A percentile compares a stretch with the other conserved stretches of the same genome.
phyloP scores from a whole-genome alignment of 352 stramenopile species.

The Pythium coloratum region DNA sequence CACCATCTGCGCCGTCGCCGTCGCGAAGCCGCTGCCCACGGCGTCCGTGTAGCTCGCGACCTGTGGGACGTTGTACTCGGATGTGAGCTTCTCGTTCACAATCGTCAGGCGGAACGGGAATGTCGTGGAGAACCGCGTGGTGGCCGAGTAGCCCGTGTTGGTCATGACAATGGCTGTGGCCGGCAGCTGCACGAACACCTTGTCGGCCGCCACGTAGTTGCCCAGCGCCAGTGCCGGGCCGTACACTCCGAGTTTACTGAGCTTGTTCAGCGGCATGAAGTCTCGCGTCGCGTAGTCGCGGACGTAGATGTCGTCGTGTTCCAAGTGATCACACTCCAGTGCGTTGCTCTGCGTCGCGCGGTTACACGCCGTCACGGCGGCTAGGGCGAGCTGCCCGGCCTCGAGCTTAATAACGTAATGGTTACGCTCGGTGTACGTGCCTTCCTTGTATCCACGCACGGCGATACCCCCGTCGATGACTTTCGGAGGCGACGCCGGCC shows the following conservation, averaged over 20 bases:
- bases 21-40: conserved; percentile 22
- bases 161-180: conserved; percentile 19
- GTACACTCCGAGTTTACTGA: conserved; percentile 22
- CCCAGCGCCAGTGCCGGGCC: conserved; percentile 17
- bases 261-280: conserved; percentile 16
- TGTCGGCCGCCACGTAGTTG: conserved; percentile 25
- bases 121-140: conserved; percentile 22
- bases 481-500: conserved; percentile 2
- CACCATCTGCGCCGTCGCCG: conserved; percentile 20
- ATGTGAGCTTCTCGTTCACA: conserved; percentile 7
- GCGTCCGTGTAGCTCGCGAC: conserved; percentile 17
- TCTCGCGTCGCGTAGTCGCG: conserved; percentile 17
- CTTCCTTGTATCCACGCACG: conserved; percentile 19
- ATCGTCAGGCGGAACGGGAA: conserved; percentile 19
- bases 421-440: conserved; percentile 17
- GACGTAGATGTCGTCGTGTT: conserved; percentile 18
- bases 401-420: conserved; percentile 21
- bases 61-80: conserved; percentile 19
- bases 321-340: conserved; percentile 22
- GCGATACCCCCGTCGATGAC: conserved; percentile 10
- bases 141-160: conserved; percentile 19
- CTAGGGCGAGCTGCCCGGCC: conserved; percentile 15
- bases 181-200: conserved; percentile 21
- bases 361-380: conserved; percentile 14
- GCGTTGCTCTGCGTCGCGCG: conserved; percentile 26